These are phyloP conservation scores for Spatholobus suberectus DNA, from an alignment of 306 rosid genomes.

Conservation along the genomic window DNA sequence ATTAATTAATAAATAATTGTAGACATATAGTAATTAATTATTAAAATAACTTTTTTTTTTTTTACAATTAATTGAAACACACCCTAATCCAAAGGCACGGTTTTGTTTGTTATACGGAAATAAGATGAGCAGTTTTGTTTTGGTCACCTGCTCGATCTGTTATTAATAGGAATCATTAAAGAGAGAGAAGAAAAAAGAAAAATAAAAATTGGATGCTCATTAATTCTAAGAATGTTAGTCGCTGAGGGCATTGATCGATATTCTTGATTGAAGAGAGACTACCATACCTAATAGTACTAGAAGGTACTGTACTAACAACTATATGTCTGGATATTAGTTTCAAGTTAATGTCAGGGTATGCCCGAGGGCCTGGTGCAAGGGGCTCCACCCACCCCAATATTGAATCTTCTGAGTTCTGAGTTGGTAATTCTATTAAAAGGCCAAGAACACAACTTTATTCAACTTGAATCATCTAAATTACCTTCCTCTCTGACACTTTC, in stretches of 20 bases:
- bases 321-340: constrained; percentile 40
- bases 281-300: constrained; percentile 26
- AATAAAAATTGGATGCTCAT: background rate
- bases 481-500: constrained; percentile 37
- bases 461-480: background rate
- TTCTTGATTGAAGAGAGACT: constrained; percentile 25
- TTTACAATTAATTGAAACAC: background rate
- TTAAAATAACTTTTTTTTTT: background rate
- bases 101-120: background rate
- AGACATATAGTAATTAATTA: background rate
- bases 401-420: constrained; percentile 25
- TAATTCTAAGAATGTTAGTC: constrained; percentile 22
- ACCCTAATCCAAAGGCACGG: background rate
- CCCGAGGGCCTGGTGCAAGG: background rate
- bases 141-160: background rate
- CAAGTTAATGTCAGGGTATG: constrained; percentile 46
- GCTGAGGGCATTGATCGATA: constrained; percentile 33
- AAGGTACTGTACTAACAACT: constrained; percentile 40
- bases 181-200: background rate
- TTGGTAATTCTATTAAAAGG: constrained; percentile 44
- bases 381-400: constrained; percentile 41
- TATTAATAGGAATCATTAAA: background rate
- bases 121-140: background rate
- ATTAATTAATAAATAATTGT: background rate
- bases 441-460: constrained; percentile 14